Percentiles rank a stretch among this genome's conserved stretches.
These are phyloP conservation scores for Neurospora africana DNA, from an alignment of 495 filamentous ascomycete species.

Conservation along the genomic window DNA sequence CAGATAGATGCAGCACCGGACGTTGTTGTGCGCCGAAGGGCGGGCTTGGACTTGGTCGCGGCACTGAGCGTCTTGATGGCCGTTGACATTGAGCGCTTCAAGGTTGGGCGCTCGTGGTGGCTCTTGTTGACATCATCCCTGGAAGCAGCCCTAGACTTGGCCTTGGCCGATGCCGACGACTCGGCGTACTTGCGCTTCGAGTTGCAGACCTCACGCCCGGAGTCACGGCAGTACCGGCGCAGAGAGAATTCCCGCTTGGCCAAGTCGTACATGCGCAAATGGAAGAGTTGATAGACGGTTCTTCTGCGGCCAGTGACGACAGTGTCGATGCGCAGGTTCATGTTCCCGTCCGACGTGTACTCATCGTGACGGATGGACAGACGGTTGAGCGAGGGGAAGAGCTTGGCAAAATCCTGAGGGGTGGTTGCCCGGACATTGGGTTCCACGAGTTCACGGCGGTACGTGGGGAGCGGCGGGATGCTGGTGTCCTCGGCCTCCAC, in stretches of 20 bases:
- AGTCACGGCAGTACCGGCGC: constrained; percentile 83
- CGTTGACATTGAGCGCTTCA: constrained; percentile 64
- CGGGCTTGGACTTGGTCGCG: constrained; percentile 34
- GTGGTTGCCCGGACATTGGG: constrained; percentile 61
- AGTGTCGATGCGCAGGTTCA: constrained; percentile 90
- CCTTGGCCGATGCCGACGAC: constrained; percentile 22
- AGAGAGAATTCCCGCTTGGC: constrained; percentile 80
- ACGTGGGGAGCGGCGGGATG: constrained; percentile 46
- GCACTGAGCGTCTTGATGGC: constrained; percentile 56
- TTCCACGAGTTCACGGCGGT: constrained; percentile 48
- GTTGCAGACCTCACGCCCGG: constrained; percentile 87
- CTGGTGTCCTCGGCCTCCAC: constrained; percentile 27
- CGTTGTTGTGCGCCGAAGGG: constrained; percentile 38
- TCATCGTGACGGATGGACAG: constrained; percentile 86
- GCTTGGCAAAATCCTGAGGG: constrained; percentile 70
- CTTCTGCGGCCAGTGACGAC: constrained; percentile 48
- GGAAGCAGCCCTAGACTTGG: constrained; percentile 4
- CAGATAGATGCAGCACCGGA: constrained; percentile 28
- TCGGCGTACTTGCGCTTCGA: constrained; percentile 60
- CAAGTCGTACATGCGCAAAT: constrained; percentile 92
- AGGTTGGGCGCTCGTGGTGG: constrained; percentile 22
- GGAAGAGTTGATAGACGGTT: constrained; percentile 76
- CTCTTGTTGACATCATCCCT: constrained; percentile 2
- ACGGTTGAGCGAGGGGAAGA: constrained; percentile 76
- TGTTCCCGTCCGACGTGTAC: constrained; percentile 85